phyloP scores from a whole-genome alignment of 257 asterid species.

The Scutellaria barbata region DNA sequence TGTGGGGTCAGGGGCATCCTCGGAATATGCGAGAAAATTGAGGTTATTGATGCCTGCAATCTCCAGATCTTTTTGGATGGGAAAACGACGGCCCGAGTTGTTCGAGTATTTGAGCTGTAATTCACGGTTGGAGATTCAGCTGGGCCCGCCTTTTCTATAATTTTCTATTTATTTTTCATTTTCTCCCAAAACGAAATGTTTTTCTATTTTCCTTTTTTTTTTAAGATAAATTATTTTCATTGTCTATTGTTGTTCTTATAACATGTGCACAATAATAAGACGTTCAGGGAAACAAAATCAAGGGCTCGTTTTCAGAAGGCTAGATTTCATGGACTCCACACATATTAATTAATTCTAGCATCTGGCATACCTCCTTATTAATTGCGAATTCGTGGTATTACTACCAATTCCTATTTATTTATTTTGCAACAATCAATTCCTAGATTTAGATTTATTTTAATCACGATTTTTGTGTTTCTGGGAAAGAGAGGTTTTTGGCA shows the following conservation, averaged over 20 bases:
- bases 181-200: too few relatives aligned
- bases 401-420: not conserved
- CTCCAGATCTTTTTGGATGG: not conserved
- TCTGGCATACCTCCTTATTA: not conserved
- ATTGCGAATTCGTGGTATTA: not conserved
- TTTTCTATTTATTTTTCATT: not conserved
- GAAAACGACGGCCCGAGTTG: not conserved
- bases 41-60: slow-evolving; percentile 14
- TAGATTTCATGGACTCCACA: not conserved
- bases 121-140: slow-evolving; percentile 34
- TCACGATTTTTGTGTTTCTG: slow-evolving; percentile 5
- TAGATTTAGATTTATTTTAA: not conserved
- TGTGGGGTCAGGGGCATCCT: slow-evolving; percentile 33
- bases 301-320: not conserved
- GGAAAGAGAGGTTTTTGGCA: not conserved
- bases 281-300: too few relatives aligned
- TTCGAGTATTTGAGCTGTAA: not conserved
- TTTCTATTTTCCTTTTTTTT: too few relatives aligned
- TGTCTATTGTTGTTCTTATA: too few relatives aligned
- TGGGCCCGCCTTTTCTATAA: slow-evolving; percentile 15
- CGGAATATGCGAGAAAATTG: slow-evolving; percentile 39
- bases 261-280: too few relatives aligned
- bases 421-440: not conserved
- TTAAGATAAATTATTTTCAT: too few relatives aligned
- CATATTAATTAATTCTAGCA: not conserved